These are phyloP conservation scores for Adansonia gregorii DNA, from an alignment of 441 rosid genomes.

Conservation along the genomic window DNA sequence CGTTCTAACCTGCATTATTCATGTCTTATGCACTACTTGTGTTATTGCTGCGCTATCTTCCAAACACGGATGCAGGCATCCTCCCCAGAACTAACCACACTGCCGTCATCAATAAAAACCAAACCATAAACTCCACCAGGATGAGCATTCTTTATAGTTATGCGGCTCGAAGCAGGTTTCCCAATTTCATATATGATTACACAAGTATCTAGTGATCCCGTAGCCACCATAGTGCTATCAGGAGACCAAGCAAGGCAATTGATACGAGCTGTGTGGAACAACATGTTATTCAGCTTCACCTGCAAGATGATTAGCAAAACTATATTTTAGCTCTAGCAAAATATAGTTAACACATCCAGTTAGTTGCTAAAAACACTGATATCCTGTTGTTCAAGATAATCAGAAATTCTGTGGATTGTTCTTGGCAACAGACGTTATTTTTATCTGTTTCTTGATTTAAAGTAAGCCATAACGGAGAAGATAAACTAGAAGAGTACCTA, in stretches of 20 bases:
- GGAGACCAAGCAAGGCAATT: constrained; percentile 57
- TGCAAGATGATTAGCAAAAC: constrained; percentile 31
- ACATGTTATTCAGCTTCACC: constrained; percentile 55
- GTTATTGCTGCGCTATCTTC: constrained; percentile 36
- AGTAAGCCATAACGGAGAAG: background rate
- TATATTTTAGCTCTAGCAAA: constrained; percentile 15
- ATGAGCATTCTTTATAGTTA: constrained; percentile 47
- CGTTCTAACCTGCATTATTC: constrained; percentile 24
- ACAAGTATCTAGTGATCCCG: constrained; percentile 48
- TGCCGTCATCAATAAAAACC: constrained; percentile 41
- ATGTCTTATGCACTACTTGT: background rate
- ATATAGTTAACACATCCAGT: background rate
- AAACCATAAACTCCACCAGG: constrained; percentile 53
- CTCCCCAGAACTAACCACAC: constrained; percentile 48
- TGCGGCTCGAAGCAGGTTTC: constrained; percentile 44
- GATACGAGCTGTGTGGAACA: constrained; percentile 51
- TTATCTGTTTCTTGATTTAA: background rate
- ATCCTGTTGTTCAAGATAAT: background rate
- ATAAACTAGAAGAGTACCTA: background rate
- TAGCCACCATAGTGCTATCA: constrained; percentile 43
- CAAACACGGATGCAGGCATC: constrained; percentile 50
- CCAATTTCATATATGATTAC: constrained; percentile 48
- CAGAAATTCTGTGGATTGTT: background rate
- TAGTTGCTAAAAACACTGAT: background rate
- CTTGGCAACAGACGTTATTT: background rate